Percentiles rank a stretch among this genome's conserved stretches.
phyloP scores from a whole-genome alignment of 176 grass and related monocot species.

The Phoenix dactylifera region DNA sequence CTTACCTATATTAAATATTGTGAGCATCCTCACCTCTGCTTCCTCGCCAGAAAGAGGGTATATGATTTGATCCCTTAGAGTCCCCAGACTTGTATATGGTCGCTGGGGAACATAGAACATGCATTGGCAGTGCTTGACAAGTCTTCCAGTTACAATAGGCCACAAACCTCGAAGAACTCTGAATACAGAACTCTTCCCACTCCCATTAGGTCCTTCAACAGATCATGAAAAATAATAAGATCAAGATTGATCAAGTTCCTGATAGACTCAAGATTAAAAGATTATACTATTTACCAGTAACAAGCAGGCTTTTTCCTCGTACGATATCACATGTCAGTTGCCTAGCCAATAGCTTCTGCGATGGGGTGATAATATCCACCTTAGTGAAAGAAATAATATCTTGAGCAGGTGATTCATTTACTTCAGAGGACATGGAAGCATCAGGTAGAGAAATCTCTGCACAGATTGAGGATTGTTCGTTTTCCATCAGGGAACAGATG shows the following conservation, averaged over 20 bases:
- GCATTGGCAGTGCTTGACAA: conserved; percentile 51
- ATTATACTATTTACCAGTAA: conserved; percentile 45
- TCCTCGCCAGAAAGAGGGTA: conserved; percentile 86
- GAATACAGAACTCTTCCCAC: conserved; percentile 95
- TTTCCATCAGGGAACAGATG: too few species aligned
- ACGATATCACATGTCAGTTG: conserved; percentile 62
- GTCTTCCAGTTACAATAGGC: conserved; percentile 73
- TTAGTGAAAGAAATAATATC: conserved; percentile 71
- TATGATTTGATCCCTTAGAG: conserved; percentile 88
- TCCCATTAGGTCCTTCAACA: conserved; percentile 83
- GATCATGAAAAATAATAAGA: background rate
- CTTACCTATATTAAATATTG: conserved; percentile 44
- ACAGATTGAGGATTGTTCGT: background rate
- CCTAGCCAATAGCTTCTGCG: conserved; percentile 72
- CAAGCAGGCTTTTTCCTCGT: conserved; percentile 78
- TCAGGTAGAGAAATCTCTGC: conserved; percentile 37
- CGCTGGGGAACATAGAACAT: conserved; percentile 94
- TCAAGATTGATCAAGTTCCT: background rate
- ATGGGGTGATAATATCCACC: conserved; percentile 88
- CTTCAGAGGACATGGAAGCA: conserved; percentile 30
- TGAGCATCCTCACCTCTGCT: conserved; percentile 45
- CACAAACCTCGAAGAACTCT: conserved; percentile 83
- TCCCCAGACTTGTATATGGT: conserved; percentile 93
- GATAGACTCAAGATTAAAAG: conserved; percentile 3
- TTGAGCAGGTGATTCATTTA: conserved; percentile 31